These are phyloP conservation scores for Lentinula aciculospora DNA, from an alignment of 768 basidiomycete genomes.

Conservation along the genomic window DNA sequence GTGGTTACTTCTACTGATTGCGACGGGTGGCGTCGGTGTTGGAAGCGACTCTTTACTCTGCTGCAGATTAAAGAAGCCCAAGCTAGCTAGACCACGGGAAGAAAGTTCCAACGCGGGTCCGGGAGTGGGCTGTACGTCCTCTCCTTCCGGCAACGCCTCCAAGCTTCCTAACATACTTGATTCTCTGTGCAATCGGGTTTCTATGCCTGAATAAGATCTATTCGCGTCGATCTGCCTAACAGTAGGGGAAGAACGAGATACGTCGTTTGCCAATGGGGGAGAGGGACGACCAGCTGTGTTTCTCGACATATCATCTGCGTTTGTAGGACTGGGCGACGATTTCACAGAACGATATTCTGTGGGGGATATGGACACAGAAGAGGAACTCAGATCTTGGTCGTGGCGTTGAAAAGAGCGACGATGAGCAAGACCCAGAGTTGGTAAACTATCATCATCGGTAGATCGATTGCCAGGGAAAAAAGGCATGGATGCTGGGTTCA, in stretches of 20 bases:
- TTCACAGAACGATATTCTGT: conserved; percentile 62
- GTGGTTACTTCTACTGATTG: conserved; percentile 27
- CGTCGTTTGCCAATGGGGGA: conserved; percentile 27
- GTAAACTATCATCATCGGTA: conserved; percentile 48
- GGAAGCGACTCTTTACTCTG: conserved; percentile 32
- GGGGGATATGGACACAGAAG: conserved; percentile 54
- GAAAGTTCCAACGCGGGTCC: conserved; percentile 22
- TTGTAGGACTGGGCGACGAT: conserved; percentile 65
- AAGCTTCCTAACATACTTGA: conserved; percentile 42
- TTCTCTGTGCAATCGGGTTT: conserved; percentile 37
- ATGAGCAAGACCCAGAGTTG: conserved; percentile 34
- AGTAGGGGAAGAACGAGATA: conserved; percentile 39
- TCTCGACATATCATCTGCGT: conserved; percentile 11
- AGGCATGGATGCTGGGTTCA: conserved; percentile 79
- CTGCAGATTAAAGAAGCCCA: conserved; percentile 33
- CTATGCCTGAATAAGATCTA: conserved; percentile 33
- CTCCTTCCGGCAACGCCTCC: conserved; percentile 50
- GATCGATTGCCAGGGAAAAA: conserved; percentile 72
- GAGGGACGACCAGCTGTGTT: not conserved
- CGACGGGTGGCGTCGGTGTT: conserved; percentile 39
- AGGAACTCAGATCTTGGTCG: conserved; percentile 46
- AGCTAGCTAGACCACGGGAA: conserved; percentile 19
- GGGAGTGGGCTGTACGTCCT: conserved; percentile 35
- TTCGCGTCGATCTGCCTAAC: conserved; percentile 40
- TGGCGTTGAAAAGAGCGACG: conserved; percentile 41